Evolutionary conservation across 331 rosid genomes (phyloP).

Genomic region (Quercus lobata): DNA sequence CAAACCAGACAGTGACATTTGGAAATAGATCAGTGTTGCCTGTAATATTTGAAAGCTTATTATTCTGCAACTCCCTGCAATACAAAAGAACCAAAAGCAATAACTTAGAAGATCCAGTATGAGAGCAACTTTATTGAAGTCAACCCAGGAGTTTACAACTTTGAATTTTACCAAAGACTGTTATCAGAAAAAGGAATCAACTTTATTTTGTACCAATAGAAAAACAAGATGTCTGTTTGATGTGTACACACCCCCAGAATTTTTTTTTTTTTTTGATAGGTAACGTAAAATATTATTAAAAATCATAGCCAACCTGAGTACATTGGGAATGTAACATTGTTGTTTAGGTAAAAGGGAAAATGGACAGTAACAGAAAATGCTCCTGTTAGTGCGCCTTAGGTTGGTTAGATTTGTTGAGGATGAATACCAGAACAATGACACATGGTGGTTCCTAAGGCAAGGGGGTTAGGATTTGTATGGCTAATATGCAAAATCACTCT

Average conservation of each 20-base stretch:
- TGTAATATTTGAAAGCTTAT: constrained; percentile 40
- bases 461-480: too few species aligned
- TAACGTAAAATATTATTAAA: too few species aligned
- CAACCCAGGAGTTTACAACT: neutral
- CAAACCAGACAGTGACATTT: constrained; percentile 73
- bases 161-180: neutral
- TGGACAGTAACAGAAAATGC: too few species aligned
- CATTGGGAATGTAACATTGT: constrained; percentile 6
- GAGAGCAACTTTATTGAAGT: neutral
- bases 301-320: neutral
- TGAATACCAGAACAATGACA: too few species aligned
- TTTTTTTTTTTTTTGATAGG: neutral
- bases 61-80: constrained; percentile 84
- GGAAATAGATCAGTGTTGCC: constrained; percentile 50
- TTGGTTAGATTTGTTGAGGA: too few species aligned
- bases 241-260: neutral
- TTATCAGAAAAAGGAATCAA: neutral
- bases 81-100: constrained; percentile 17
- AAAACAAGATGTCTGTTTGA: neutral
- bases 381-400: too few species aligned
- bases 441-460: too few species aligned
- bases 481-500: too few species aligned
- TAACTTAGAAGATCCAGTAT: constrained; percentile 13
- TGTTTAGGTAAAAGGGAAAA: neutral
- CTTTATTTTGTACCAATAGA: neutral